These are phyloP conservation scores for Craterostigma plantagineum DNA, from an alignment of 257 asterid genomes.

Conservation along the genomic window DNA sequence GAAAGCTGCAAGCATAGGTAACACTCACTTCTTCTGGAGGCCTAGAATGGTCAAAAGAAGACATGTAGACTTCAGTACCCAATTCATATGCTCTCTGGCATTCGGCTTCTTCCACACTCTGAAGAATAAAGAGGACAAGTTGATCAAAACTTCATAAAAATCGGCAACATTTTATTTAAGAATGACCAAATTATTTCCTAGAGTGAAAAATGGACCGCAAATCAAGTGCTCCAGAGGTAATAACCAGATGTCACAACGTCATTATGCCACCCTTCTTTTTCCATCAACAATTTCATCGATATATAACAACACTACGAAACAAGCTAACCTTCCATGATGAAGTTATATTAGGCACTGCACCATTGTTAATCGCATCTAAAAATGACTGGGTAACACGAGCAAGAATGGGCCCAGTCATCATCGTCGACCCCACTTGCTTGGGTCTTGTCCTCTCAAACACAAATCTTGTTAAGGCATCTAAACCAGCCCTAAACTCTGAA, in stretches of 20 bases:
- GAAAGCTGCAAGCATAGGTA: slow-evolving; percentile 6
- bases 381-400: slow-evolving; percentile 88
- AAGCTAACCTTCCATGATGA: slow-evolving; percentile 92
- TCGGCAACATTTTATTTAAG: too few species aligned
- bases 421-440: slow-evolving; percentile 80
- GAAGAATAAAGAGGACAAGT: too few species aligned
- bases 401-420: slow-evolving; percentile 92
- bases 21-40: slow-evolving; percentile 90
- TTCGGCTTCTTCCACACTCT: slow-evolving; percentile 99
- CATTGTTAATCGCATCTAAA: slow-evolving; percentile 87
- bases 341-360: slow-evolving; percentile 83
- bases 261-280: too few species aligned
- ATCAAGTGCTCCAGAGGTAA: too few species aligned
- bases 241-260: too few species aligned
- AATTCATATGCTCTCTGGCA: slow-evolving; percentile 84
- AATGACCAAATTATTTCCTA: too few species aligned
- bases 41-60: slow-evolving; percentile 63
- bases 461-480: slow-evolving; percentile 29
- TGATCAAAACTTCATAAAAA: too few species aligned
- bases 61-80: slow-evolving; percentile 62
- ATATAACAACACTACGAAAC: slow-evolving; percentile 3
- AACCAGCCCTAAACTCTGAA: slow-evolving; percentile 15
- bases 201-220: too few species aligned
- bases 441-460: slow-evolving; percentile 93
- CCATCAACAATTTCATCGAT: too few species aligned